Evolutionary conservation across 2,329 filamentous ascomycete species (phyloP), one percentile per base, ranked within the genome.

Genomic region (Fusarium sacchari): DNA sequence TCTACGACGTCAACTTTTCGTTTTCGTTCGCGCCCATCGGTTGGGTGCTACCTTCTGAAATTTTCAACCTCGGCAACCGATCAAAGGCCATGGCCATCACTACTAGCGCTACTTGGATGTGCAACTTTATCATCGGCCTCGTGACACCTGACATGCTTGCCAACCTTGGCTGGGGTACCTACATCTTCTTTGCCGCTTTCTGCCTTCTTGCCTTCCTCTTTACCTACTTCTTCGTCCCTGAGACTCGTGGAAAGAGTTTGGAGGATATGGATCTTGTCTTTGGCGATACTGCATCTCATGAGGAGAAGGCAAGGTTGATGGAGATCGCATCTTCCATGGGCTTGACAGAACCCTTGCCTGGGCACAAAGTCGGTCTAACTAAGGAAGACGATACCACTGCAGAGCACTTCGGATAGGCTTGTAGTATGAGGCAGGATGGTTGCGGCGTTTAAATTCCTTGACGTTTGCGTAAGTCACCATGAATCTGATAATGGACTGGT

Each of bases 21-120:
- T 82, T 91, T n/a, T 92, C 89, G 0, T 85, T 90, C 24, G 90
- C 89, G 0, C 89, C 90, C 2, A 88, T 91, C 7, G 88, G 87
- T 60, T 92, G 90, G 90, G 86, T 92, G 49, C 91, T 92, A 69
- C 88, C 88, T 0, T 88, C 89, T 9, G 90, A 92, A 78, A 87
- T 92, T 39, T 92, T 89, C 82, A 88, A 87, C 5, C 79, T 90
- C 0, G 86, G 84, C 13, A 88, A 86, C 50, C 84, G 89, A 24
- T 86, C 89, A 17, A 89, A 91, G 75, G 90, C 87, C n/a, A 88
- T 90, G 71, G 85, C 89, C 1, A 82, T 92, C 14, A 88, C 88
- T 7, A 88, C 87, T 0, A 88, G 85, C 67, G 86, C 85, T 13
- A 81, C 79, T 1, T 82, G 81, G 81, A 80, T 82, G 77, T 80